Percentiles rank a stretch among this genome's conserved stretches.
Conservation (phyloP, 1,139 yeast genomes). For the Meyerozyma athensensis region DNA sequence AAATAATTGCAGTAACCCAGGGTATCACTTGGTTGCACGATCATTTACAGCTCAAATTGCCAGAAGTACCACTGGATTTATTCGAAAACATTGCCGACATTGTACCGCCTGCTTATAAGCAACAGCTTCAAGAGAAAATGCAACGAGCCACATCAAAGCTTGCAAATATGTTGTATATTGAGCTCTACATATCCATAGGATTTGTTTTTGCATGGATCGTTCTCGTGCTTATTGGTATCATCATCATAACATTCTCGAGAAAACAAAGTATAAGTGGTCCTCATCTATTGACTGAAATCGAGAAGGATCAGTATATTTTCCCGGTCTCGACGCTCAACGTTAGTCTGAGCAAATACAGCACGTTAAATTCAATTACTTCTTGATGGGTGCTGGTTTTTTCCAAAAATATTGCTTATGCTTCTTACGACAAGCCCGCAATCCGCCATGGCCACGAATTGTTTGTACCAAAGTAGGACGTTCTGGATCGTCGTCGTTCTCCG, state of each 20-base stretch:
- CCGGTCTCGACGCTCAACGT: conserved; percentile 22
- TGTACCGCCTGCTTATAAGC: not conserved
- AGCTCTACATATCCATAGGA: conserved; percentile 40
- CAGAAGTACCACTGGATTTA: conserved; percentile 22
- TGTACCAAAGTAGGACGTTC: conserved; percentile 68
- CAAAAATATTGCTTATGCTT: conserved; percentile 90
- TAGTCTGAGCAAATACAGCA: conserved; percentile 1
- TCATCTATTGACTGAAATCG: conserved; percentile 22
- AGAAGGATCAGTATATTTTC: conserved; percentile 25
- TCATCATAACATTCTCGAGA: conserved; percentile 12
- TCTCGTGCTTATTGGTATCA: conserved; percentile 37
- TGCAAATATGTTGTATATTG: conserved; percentile 16
- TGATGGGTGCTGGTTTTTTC: conserved; percentile 65
- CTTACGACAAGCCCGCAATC: conserved; percentile 84
- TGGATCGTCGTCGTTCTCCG: conserved; percentile 71
- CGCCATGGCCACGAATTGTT: conserved; percentile 75
- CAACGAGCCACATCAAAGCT: not conserved
- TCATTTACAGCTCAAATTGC: conserved; percentile 56
- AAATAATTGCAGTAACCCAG: conserved; percentile 55
- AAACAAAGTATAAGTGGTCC: conserved; percentile 25
- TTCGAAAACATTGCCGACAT: not conserved
- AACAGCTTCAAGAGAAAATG: not conserved
- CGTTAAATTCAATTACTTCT: conserved; percentile 19
- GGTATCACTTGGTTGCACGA: conserved; percentile 80
- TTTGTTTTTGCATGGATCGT: conserved; percentile 46